Base-by-base conservation (phyloP, 192 early-diverging fungal species). In the Coemansia sp. region DNA sequence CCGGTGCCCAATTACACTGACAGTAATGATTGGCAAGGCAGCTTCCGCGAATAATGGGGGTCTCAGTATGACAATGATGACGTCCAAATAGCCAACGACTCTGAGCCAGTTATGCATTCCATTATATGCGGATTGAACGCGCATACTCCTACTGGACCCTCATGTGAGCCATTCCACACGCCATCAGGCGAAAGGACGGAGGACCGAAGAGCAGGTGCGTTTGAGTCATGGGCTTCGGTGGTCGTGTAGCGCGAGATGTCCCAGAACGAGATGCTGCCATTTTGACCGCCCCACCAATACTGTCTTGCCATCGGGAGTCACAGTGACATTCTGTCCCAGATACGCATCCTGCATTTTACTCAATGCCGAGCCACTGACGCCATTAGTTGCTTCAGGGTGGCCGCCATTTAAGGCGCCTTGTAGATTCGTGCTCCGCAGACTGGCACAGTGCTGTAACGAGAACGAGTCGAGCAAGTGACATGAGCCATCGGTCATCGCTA, bases 101-200 rank as follows among this genome's bases (percentile, higher is more conserved):
- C 63, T 16, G 80, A 65, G n/a, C 73, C 82, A 44, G 74, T 79
- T 3, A 76, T 46, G 63, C 76, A 78, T 41, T 76, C 71, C 74
- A 84, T 75, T 24, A 79, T 20, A 15, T 62, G 49, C 0, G 82
- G 76, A 43, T 84, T 78, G 33, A 84, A 84, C 0, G 76, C 77
- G 43, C 82, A 84, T 5, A 76, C 76, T 15, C 71, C 63, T 7
- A 74, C 73, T 2, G 77, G 57, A 3, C 77, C 77, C 13, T 67
- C 74, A 33, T 84, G 82, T 38, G 66, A 68, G 18, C 70, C 80
- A 38, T 51, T 71, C 71, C 71, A 77, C 63, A 62, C 62, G 3
- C 79, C 74, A 7, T 68, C 66, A 3, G 76, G 76, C 13, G 27
- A 16, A 64, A 76, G 42, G 51, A 52, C 29, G 24, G 34, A 41